A percentile compares a stretch with the other conserved stretches of the same genome.
These are phyloP conservation scores for Fraxinus sp. DNA, from an alignment of 305 asterid species.

Conservation along the genomic window DNA sequence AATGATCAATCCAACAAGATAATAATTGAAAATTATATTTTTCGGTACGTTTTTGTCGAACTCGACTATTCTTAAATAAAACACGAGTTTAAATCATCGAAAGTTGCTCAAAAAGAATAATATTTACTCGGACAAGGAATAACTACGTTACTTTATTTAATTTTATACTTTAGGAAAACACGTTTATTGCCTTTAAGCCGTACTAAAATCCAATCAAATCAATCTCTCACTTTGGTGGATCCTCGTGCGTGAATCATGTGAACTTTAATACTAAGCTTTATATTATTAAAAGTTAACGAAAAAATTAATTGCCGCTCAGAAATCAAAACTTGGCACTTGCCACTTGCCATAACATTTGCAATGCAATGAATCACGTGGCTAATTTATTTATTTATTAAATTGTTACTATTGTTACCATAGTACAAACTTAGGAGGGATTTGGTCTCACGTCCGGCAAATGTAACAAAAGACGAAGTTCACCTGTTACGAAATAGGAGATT, in stretches of 20 bases:
- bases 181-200: slow-evolving; percentile 22
- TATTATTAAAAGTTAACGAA: neutral
- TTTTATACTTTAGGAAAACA: slow-evolving; percentile 14
- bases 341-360: neutral
- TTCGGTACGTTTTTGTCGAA: slow-evolving; percentile 26
- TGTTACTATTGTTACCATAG: neutral
- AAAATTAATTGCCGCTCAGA: neutral
- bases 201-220: neutral
- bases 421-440: neutral
- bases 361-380: neutral
- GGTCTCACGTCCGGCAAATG: neutral
- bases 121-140: slow-evolving; percentile 32
- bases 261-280: slow-evolving; percentile 11
- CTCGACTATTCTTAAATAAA: slow-evolving; percentile 2
- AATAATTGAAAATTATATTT: neutral
- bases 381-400: neutral
- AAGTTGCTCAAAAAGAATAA: neutral
- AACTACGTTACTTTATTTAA: slow-evolving; percentile 33
- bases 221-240: slow-evolving; percentile 15
- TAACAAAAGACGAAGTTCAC: no score
- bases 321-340: neutral
- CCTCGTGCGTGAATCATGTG: slow-evolving; percentile 8
- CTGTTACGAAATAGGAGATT: no score
- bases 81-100: slow-evolving; percentile 32
- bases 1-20: slow-evolving; percentile 3